phyloP scores from a whole-genome alignment of 257 asterid species.

The Buddleja alternifolia region DNA sequence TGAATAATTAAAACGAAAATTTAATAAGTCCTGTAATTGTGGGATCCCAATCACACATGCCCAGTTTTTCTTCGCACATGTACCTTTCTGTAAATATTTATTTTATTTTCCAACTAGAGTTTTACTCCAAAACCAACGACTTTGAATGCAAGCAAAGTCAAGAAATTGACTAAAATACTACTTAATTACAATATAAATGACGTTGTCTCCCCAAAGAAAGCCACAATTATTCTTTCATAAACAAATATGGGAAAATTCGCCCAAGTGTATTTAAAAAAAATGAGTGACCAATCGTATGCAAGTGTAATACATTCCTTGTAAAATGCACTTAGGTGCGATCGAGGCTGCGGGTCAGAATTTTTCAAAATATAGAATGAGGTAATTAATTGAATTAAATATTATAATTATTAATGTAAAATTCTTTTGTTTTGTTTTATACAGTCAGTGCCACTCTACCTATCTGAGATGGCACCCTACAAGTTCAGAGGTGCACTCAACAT shows the following conservation, averaged over 20 bases:
- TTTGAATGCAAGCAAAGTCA: constrained; percentile 28
- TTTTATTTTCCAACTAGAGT: constrained; percentile 4
- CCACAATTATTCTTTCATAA: too few relatives aligned
- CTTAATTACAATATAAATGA: constrained; percentile 2
- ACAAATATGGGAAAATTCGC: too few relatives aligned
- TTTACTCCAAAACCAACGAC: constrained; percentile 27
- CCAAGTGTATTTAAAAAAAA: too few relatives aligned
- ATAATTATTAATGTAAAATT: not conserved
- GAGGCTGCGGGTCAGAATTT: too few relatives aligned
- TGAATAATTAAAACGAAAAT: not conserved
- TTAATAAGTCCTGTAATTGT: not conserved
- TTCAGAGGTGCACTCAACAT: constrained; percentile 58
- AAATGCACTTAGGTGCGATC: too few relatives aligned
- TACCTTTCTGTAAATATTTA: not conserved
- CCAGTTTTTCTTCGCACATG: constrained; percentile 25
- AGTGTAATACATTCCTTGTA: too few relatives aligned
- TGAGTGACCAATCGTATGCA: too few relatives aligned
- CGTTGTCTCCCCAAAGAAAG: constrained; percentile 16
- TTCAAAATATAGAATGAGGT: too few relatives aligned
- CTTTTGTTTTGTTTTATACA: constrained; percentile 21
- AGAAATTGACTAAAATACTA: constrained; percentile 31
- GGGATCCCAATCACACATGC: not conserved
- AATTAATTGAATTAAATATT: too few relatives aligned
- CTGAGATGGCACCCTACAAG: constrained; percentile 65
- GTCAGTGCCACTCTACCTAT: constrained; percentile 60